A percentile compares a stretch with the other conserved stretches of the same genome.
Conservation (phyloP, 257 asterid genomes). For the Solanum sejunctum region DNA sequence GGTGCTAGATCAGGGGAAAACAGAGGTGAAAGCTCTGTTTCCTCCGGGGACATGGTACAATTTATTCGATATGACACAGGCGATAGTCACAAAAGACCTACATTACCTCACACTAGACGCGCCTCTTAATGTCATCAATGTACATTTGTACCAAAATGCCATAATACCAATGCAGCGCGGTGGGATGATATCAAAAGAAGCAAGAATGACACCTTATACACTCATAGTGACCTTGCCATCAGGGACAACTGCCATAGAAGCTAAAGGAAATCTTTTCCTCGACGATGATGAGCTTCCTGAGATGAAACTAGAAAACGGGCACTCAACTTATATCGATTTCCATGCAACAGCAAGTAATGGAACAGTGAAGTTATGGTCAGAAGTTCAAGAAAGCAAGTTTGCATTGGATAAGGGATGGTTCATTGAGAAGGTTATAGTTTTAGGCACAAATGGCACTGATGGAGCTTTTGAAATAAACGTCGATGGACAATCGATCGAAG, state of each 20-base stretch:
- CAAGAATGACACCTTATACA: conserved; percentile 32
- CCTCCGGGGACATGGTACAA: conserved; percentile 61
- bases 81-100: conserved; percentile 16
- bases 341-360: background rate
- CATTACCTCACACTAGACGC: conserved; percentile 28
- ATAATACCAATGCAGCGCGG: conserved; percentile 49
- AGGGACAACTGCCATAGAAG: conserved; percentile 1
- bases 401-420: background rate
- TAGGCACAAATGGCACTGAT: background rate
- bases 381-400: conserved; percentile 3
- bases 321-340: conserved; percentile 26
- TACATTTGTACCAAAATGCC: conserved; percentile 37
- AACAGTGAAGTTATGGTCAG: conserved; percentile 2
- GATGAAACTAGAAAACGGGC: conserved; percentile 24
- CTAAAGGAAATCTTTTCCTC: conserved; percentile 40
- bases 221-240: conserved; percentile 24
- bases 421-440: conserved; percentile 3
- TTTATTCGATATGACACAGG: conserved; percentile 34
- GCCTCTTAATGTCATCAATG: conserved; percentile 36
- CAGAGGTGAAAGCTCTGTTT: conserved; percentile 37
- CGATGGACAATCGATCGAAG: background rate
- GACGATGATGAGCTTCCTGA: conserved; percentile 50
- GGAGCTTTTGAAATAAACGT: background rate
- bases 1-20: conserved; percentile 28
- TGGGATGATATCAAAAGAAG: conserved; percentile 39